Evolutionary conservation across 176 grass and related monocot species (phyloP).

Genomic region (Hordeum marinum): DNA sequence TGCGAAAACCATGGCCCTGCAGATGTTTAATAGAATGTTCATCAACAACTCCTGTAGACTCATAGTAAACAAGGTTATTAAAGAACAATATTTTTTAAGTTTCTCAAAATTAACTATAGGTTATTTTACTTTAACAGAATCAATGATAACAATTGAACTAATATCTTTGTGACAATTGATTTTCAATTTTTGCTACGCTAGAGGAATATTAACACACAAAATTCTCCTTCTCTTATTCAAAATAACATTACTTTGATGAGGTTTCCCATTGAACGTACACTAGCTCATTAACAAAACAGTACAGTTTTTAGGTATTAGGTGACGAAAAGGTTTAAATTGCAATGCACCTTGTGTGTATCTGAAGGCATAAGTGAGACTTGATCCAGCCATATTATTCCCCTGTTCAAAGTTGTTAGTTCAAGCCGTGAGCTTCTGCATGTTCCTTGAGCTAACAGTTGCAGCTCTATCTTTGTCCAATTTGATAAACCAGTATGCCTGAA

Average conservation of each 20-base stretch:
- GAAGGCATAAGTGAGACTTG: constrained; percentile 45
- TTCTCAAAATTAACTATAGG: too few species aligned
- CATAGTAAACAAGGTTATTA: background rate
- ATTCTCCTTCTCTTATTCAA: background rate
- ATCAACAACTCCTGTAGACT: background rate
- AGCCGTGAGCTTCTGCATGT: constrained; percentile 33
- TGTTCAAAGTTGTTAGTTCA: constrained; percentile 26
- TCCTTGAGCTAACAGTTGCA: constrained; percentile 12
- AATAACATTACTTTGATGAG: background rate
- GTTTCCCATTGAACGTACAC: background rate
- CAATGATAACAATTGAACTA: background rate
- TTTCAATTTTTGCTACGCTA: background rate
- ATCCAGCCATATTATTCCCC: constrained; percentile 36
- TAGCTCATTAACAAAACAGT: background rate
- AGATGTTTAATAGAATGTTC: background rate
- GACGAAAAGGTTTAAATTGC: background rate
- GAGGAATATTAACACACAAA: background rate
- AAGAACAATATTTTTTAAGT: background rate
- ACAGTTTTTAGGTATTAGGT: background rate
- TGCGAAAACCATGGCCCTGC: constrained; percentile 71
- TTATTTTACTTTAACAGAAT: background rate
- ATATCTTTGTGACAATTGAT: background rate
- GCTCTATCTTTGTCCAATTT: constrained; percentile 35
- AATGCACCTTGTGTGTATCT: constrained; percentile 36
- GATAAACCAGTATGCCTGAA: background rate